phyloP scores from a whole-genome alignment of 2,329 filamentous ascomycete genomes.

The Cercospora brassicicola region DNA sequence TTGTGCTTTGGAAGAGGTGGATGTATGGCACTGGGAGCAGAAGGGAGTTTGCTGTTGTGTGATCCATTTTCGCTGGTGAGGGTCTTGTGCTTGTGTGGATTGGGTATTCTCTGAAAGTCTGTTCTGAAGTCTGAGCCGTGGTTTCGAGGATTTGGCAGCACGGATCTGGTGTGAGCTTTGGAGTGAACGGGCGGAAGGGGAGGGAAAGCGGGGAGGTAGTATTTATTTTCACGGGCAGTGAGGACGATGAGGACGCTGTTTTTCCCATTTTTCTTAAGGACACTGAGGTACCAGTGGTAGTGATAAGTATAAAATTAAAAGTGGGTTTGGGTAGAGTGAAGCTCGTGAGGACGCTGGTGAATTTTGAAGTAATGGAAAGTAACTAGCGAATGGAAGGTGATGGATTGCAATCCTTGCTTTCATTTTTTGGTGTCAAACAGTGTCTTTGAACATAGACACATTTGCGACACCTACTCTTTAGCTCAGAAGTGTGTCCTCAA shows the following conservation, averaged over 20 bases:
- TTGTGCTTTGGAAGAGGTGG: slow-evolving; percentile 2
- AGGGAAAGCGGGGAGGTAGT: not conserved
- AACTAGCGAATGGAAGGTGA: not conserved
- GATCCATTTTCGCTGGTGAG: not conserved
- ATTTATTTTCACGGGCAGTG: not conserved
- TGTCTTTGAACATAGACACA: not conserved
- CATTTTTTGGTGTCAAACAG: not conserved
- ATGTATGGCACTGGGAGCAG: not conserved
- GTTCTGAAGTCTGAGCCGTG: not conserved
- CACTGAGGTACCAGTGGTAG: not conserved
- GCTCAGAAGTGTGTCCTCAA: not conserved
- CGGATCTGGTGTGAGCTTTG: not conserved
- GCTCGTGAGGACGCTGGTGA: not conserved
- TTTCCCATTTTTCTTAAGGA: not conserved
- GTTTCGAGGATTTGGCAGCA: not conserved
- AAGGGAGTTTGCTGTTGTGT: not conserved
- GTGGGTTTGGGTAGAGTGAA: not conserved
- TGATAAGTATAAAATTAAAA: not conserved
- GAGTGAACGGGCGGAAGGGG: not conserved
- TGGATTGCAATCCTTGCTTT: not conserved
- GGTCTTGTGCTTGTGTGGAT: not conserved
- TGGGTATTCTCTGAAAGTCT: not conserved
- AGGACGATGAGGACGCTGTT: not conserved
- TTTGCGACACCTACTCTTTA: not conserved
- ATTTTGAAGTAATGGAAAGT: not conserved